Evolutionary conservation across 345 rosid species (phyloP).

Genomic region (Lepidium aucheri): DNA sequence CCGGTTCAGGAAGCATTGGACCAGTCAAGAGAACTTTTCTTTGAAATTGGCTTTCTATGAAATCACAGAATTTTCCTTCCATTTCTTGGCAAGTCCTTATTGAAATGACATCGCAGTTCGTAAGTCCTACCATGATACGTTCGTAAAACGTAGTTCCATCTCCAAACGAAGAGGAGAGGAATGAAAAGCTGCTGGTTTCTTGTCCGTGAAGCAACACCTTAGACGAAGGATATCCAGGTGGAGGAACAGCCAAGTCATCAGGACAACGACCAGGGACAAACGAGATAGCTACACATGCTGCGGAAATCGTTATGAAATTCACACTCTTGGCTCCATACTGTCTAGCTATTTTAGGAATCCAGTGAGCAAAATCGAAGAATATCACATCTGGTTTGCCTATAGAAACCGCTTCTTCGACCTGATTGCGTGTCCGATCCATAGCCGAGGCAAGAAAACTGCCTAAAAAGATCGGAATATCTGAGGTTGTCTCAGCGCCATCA

Average conservation of each 20-base stretch:
- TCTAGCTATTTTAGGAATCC: conserved; percentile 46
- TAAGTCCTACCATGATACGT: conserved; percentile 29
- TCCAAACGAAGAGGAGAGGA: conserved; percentile 44
- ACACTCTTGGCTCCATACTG: conserved; percentile 48
- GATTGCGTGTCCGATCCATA: conserved; percentile 47
- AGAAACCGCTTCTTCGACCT: conserved; percentile 29
- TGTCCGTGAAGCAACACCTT: conserved; percentile 32
- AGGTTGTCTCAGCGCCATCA: conserved; percentile 50
- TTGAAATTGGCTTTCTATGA: conserved; percentile 34
- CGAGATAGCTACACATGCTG: conserved; percentile 30
- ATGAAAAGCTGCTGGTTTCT: conserved; percentile 32
- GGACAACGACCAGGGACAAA: conserved; percentile 9
- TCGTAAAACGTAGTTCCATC: conserved; percentile 47
- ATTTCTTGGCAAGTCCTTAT: conserved; percentile 59
- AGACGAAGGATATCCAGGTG: conserved; percentile 50
- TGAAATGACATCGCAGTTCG: conserved; percentile 40
- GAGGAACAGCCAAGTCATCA: conserved; percentile 40
- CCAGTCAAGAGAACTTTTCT: conserved; percentile 51
- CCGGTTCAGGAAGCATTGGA: conserved; percentile 43
- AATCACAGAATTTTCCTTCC: conserved; percentile 52
- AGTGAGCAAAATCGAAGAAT: conserved; percentile 45
- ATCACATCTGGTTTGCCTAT: conserved; percentile 34
- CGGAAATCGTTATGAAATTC: conserved; percentile 36
- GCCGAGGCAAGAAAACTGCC: conserved; percentile 39
- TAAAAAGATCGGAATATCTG: conserved; percentile 41